Base-by-base conservation (phyloP, 140 eudicot species). In the Anethum foeniculum region DNA sequence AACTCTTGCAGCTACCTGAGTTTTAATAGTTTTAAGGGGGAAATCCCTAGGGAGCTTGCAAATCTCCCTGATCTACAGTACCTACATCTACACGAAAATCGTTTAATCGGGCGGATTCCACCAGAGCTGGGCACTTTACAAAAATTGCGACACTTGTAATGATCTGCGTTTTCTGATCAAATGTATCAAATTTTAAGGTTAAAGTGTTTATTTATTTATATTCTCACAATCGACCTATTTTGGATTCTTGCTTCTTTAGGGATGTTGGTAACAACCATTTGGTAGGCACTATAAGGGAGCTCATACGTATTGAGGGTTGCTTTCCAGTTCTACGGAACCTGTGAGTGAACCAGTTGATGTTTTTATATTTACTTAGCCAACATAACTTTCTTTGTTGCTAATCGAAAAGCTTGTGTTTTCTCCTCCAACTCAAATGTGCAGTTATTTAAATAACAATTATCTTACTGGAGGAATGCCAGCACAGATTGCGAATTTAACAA, bases 221-320 rank as follows among this genome's bases (percentile, higher is more conserved):
- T 15, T 76, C 1, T 19, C 69, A 72, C 77, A 68, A 27, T 83
- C 79, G 65, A 81, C 82, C 84, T 71, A 82, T 64, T 82, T 71
- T 75, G 64, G 11, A 38, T 60, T 27, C 74, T 64, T 38, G 51
- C 48, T 54, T 77, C 81, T 84, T 51, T 73, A 95, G 99, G 93
- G 99, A 92, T 89, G 92, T 92, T 79, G 97, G 97, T 81, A 94
- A 92, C 85, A 95, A 95, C 85, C 97, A 95, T 86, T 82, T 95
- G 89, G 93, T 92, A 80, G 99, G 99, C 82, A 92, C 99, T 48
- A 95, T 92, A 77, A 88, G 97, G 89, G 97, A 95, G 85, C 92
- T 95, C 79, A 95, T 95, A 68, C 92, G 93, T 65, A 86, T 90
- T 81, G 99, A 95, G 85, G 99, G 99, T 79, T 92, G 99, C 78